A percentile compares a stretch with the other conserved stretches of the same genome.
These are phyloP conservation scores for Erythrophleum ivorense DNA, from an alignment of 331 rosid genomes.

Conservation along the genomic window DNA sequence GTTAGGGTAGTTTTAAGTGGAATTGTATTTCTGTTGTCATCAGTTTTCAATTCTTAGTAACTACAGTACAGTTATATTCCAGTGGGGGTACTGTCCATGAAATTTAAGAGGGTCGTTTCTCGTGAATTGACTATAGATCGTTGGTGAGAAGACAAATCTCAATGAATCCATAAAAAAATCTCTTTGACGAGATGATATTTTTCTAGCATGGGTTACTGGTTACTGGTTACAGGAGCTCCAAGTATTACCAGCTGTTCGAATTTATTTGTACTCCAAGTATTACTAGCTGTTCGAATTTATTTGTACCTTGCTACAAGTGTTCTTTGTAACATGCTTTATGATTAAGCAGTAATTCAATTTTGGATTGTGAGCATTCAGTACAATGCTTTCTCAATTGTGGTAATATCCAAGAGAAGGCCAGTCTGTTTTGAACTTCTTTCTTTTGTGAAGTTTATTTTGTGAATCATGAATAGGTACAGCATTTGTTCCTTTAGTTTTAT, in stretches of 20 bases:
- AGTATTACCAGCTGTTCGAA: background rate
- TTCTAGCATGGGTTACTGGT: conserved; percentile 5
- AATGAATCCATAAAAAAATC: background rate
- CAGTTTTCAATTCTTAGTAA: background rate
- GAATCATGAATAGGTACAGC: background rate
- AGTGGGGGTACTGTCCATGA: background rate
- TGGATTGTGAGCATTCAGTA: background rate
- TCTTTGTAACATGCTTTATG: background rate
- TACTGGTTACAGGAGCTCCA: background rate
- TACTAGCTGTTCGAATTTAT: background rate
- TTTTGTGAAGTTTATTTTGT: background rate
- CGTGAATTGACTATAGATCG: background rate
- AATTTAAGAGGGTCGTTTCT: background rate
- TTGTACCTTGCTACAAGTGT: background rate
- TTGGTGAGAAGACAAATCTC: background rate
- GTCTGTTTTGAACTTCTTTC: conserved; percentile 6
- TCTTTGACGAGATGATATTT: background rate
- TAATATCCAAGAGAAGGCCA: conserved; percentile 12
- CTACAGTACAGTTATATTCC: background rate
- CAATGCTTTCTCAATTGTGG: background rate
- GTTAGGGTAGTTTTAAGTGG: background rate
- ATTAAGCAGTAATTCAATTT: background rate
- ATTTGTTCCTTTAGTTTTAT: conserved; percentile 20
- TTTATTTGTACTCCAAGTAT: background rate
- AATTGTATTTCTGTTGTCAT: background rate